Evolutionary conservation across 2,329 filamentous ascomycete species (phyloP), one percentile per base, ranked within the genome.

Genomic region (Colletotrichum viniferum): DNA sequence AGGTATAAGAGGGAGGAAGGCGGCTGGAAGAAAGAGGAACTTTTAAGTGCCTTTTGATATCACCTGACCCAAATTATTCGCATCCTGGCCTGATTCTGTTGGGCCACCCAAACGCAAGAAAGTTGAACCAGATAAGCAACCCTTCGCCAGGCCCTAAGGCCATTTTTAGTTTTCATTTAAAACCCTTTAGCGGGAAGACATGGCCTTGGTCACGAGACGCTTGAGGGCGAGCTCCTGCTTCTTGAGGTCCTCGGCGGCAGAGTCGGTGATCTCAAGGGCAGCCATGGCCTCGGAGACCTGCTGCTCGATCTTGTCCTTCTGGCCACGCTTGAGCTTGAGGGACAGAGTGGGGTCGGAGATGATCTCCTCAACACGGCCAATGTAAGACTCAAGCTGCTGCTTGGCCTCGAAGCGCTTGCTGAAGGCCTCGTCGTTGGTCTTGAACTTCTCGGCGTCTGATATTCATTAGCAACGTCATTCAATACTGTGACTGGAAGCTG

Each of bases 141-240:
- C 68, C 55, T 62, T 61, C 65, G 68, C 61, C 72, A 58, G 58
- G 65, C 62, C 62, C 38, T 12, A 43, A 68, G 56, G 56, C 26
- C 52, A 38, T 68, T 72, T 61, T 66, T 73, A 61, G 21, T 18
- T 48, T 32, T 66, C 36, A 60, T 52, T 61, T 65, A 13, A 69
- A 38, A 28, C 72, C 58, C 69, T 84, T 92, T 96, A 98, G 88
- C 95, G 93, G 84, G 95, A 96, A 79, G 95, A 93, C 95, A 98
- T 98, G 82, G 95, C 96, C 94, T 98, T 99, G 88, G 97, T 99
- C 82, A 99, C 96, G 81, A 98, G 92, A 84, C 97, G 92, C 95
- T 98, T 99, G 79, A 99, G 92, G 77, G 96, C 96, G 80, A 99
- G 91, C 92, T 99, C 97, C 94, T 98, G 98, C 95, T 98, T 98